These are phyloP conservation scores for Sphenostylis stenocarpa DNA, from an alignment of 306 rosid species.

Conservation along the genomic window DNA sequence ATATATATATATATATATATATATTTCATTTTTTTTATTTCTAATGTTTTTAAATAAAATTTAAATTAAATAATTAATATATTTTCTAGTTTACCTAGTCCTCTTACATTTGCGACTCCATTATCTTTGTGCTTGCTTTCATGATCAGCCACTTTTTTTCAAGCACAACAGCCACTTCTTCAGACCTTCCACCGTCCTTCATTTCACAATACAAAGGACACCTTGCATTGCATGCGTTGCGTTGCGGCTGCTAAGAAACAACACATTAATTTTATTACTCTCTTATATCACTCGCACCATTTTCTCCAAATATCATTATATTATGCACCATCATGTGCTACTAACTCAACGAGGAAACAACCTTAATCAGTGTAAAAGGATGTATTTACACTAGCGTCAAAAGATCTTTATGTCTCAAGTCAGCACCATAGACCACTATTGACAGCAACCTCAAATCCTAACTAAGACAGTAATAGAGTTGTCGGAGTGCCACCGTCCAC, in stretches of 20 bases:
- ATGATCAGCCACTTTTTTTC: neutral
- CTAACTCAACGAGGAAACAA: neutral
- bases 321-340: neutral
- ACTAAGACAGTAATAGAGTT: neutral
- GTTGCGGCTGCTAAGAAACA: neutral
- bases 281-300: neutral
- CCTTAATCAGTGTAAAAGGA: neutral
- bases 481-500: conserved; percentile 7
- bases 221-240: neutral
- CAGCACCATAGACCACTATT: neutral
- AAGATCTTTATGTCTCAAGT: neutral
- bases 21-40: too few relatives aligned
- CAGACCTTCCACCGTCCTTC: neutral
- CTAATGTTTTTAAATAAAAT: too few relatives aligned
- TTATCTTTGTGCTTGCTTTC: neutral
- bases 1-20: too few relatives aligned
- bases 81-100: neutral
- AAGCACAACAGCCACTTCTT: neutral
- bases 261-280: neutral
- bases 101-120: neutral
- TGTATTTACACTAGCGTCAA: neutral
- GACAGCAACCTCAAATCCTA: neutral
- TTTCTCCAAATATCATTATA: neutral
- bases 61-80: too few relatives aligned
- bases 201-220: neutral